Base-by-base conservation (phyloP, 2,329 filamentous ascomycete species). In the Elsinoe arachidis region DNA sequence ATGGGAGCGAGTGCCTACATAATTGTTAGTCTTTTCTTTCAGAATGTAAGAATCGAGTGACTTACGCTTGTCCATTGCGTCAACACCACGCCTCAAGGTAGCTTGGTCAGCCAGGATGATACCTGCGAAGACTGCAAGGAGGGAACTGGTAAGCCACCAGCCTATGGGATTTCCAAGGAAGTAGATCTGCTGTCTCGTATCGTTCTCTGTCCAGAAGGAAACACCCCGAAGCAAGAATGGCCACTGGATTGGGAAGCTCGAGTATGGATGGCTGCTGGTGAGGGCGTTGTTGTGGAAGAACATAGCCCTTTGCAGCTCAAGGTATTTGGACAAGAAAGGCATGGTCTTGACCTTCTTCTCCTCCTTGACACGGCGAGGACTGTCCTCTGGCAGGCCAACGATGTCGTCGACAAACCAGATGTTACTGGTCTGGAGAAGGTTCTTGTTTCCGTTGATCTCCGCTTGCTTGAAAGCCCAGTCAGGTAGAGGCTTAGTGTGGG, bases 401-500 rank as follows among this genome's bases (percentile, higher is more conserved):
- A 97, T 88, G 62, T 95, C 89, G 66, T 99, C 93, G 12, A 91
- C 87, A 64, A 87, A 86, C 93, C 93, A 99, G 61, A 96, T 80
- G 70, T 99, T 99, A 70, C 90, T 96, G 69, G 87, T 85, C 61
- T 92, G 88, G 26, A 84, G 79, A 56, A 95, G 77, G 70, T 96
- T 95, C 82, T 99, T 99, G 80, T 99, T 99, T 60, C 93, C 93
- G 72, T 99, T 99, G 78, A 99, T 96, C 72, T 99, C 93, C 68
- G 95, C 92, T 73, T 99, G 93, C 72, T 95, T 93, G 77, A 88
- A 92, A 23, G 81, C 93, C 93, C 93, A 99, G 3, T 99, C 93
- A 3, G 93, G 93, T n/a, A 99, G 82, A 52, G 93, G 89, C 59
- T 85, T 93, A 35, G 87, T 87, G 72, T 97, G 92, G 26, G 93